Evolutionary conservation across 768 basidiomycete species (phyloP).

Genomic region (Scleroderma bovista): DNA sequence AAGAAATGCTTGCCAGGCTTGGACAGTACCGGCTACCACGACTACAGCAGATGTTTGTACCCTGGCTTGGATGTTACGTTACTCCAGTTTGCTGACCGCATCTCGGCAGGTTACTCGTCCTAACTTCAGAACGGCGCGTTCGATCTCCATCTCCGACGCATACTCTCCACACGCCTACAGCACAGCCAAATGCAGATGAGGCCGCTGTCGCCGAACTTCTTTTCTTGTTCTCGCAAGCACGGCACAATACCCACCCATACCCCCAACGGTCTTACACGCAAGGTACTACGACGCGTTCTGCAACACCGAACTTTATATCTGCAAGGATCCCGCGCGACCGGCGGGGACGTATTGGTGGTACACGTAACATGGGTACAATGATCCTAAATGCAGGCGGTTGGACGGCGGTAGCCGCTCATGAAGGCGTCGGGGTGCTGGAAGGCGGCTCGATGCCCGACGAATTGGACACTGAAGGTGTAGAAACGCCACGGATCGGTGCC

Average conservation of each 20-base stretch:
- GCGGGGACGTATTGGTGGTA: slow-evolving; percentile 62
- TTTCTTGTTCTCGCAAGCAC: slow-evolving; percentile 52
- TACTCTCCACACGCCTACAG: slow-evolving; percentile 44
- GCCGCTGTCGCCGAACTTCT: slow-evolving; percentile 64
- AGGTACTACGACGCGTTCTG: slow-evolving; percentile 22
- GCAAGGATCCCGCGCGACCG: slow-evolving; percentile 73
- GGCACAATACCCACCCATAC: slow-evolving; percentile 29
- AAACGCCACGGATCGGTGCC: slow-evolving; percentile 50
- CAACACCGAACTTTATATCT: slow-evolving; percentile 62
- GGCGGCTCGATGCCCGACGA: slow-evolving; percentile 28
- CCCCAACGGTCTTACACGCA: slow-evolving; percentile 21
- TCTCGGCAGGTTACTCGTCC: slow-evolving; percentile 60
- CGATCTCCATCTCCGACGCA: slow-evolving; percentile 55
- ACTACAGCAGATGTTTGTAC: slow-evolving; percentile 71
- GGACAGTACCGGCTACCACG: slow-evolving; percentile 59
- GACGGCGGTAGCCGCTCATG: too few species aligned
- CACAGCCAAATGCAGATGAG: slow-evolving; percentile 58
- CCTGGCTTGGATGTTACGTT: not conserved
- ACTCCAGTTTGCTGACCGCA: slow-evolving; percentile 2
- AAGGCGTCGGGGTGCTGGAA: slow-evolving; percentile 2
- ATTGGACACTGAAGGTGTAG: slow-evolving; percentile 46
- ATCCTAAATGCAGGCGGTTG: slow-evolving; percentile 25
- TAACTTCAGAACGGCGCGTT: slow-evolving; percentile 61
- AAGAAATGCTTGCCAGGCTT: slow-evolving; percentile 53
- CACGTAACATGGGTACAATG: slow-evolving; percentile 22